These are phyloP conservation scores for Danielia reshetovae DNA, from an alignment of 805 yeast species.

Conservation along the genomic window DNA sequence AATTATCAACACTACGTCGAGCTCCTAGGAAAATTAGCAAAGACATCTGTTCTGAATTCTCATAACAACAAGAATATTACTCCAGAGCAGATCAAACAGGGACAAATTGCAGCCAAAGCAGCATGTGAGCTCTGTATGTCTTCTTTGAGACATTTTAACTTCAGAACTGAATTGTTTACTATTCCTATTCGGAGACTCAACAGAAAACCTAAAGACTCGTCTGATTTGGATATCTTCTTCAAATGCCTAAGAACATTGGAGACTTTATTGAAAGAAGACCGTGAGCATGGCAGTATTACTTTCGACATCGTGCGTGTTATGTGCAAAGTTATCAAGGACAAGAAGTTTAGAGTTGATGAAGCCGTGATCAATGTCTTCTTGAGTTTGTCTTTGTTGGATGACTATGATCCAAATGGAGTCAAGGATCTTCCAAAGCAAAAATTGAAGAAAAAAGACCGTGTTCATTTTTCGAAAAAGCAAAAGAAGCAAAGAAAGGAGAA, in stretches of 20 bases:
- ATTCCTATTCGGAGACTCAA: conserved; percentile 65
- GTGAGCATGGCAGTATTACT: conserved; percentile 74
- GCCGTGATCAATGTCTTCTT: conserved; percentile 70
- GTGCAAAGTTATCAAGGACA: conserved; percentile 64
- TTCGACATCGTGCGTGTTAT: conserved; percentile 67
- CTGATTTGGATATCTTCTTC: conserved; percentile 47
- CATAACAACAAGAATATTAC: conserved; percentile 29
- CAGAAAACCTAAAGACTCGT: conserved; percentile 50
- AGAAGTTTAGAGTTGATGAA: conserved; percentile 80
- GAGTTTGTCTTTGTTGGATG: conserved; percentile 61
- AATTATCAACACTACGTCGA: conserved; percentile 69
- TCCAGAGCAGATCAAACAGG: conserved; percentile 38
- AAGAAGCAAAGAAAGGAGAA: conserved; percentile 83
- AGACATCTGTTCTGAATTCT: conserved; percentile 35
- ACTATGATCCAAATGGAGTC: conserved; percentile 66
- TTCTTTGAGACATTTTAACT: conserved; percentile 75
- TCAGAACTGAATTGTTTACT: conserved; percentile 67
- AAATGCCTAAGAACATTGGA: conserved; percentile 65
- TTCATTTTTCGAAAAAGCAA: conserved; percentile 87
- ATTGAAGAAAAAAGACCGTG: conserved; percentile 79
- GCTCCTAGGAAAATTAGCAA: conserved; percentile 42
- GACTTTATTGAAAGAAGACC: conserved; percentile 69
- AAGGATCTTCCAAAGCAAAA: conserved; percentile 40
- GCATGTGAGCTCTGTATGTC: conserved; percentile 69
- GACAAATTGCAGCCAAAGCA: conserved; percentile 64